phyloP scores from a whole-genome alignment of 2,329 filamentous ascomycete genomes.

The Cordyceps tenuipes region DNA sequence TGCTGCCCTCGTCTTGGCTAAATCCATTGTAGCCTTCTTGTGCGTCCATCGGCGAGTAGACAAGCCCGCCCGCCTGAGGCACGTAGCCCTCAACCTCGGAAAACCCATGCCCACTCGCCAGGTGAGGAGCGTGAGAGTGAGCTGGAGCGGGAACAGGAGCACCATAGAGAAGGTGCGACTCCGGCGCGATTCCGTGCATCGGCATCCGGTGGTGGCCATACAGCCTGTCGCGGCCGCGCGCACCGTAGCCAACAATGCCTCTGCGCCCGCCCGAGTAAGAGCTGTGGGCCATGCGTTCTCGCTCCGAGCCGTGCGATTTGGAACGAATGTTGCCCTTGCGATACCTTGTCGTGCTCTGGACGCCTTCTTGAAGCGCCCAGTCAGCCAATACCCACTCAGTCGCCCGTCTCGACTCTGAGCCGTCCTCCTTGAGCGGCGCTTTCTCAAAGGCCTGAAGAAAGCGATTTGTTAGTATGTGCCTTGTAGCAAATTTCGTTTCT shows the following conservation, averaged over 20 bases:
- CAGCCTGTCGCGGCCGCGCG: background rate
- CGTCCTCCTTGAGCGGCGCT: constrained; percentile 33
- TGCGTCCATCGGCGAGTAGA: background rate
- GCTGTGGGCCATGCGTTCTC: background rate
- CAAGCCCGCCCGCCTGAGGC: background rate
- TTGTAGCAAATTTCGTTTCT: background rate
- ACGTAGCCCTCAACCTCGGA: constrained; percentile 1
- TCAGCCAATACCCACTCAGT: constrained; percentile 70
- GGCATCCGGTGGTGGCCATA: background rate
- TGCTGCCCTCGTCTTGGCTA: background rate
- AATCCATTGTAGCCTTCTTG: background rate
- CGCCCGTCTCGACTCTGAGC: constrained; percentile 41
- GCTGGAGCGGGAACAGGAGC: background rate
- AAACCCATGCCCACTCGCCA: background rate
- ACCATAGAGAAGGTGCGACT: background rate
- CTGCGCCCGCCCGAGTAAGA: background rate
- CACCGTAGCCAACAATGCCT: background rate
- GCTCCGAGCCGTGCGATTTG: background rate
- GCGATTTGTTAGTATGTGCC: constrained; percentile 8
- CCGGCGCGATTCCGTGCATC: background rate
- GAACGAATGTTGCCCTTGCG: constrained; percentile 32
- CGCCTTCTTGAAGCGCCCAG: constrained; percentile 60
- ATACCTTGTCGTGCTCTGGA: constrained; percentile 80
- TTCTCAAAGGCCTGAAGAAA: constrained; percentile 34
- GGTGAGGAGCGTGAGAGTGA: background rate